Percentiles rank a stretch among this genome's conserved stretches.
These are phyloP conservation scores for Solanum rostratum DNA, from an alignment of 257 asterid genomes.

Conservation along the genomic window DNA sequence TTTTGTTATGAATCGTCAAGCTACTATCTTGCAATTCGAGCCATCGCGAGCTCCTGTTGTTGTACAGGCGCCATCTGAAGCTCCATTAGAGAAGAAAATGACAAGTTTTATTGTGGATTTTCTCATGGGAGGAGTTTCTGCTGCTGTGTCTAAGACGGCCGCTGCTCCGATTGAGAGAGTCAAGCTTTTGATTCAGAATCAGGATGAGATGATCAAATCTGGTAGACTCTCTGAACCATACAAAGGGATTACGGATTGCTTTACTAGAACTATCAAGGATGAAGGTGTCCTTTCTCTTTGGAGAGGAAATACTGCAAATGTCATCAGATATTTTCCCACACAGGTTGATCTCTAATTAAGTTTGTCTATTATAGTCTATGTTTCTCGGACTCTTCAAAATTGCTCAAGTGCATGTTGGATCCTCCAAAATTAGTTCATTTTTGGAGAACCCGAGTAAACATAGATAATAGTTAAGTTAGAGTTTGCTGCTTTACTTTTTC, in stretches of 20 bases:
- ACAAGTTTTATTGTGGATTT: conserved; percentile 4
- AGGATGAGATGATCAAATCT: conserved; percentile 16
- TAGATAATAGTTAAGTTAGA: background rate
- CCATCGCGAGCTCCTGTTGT: background rate
- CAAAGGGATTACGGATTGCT: conserved; percentile 16
- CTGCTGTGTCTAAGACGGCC: conserved; percentile 4
- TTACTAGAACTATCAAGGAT: conserved; percentile 12
- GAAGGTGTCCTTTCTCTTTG: conserved; percentile 16
- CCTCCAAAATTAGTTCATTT: background rate
- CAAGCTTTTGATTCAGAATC: conserved; percentile 17
- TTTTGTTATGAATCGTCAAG: background rate
- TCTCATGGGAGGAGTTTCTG: conserved; percentile 25
- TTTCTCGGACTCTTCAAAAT: background rate
- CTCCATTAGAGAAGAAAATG: conserved; percentile 1
- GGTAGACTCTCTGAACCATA: conserved; percentile 11
- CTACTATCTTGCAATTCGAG: background rate
- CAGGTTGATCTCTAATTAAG: background rate
- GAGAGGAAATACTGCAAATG: conserved; percentile 15
- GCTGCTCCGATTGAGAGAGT: conserved; percentile 13
- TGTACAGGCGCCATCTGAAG: conserved; percentile 1
- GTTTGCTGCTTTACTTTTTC: background rate
- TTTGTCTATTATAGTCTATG: background rate
- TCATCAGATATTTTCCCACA: conserved; percentile 11
- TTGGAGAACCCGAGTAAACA: background rate
- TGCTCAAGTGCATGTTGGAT: background rate